Percentiles rank a stretch among this genome's conserved stretches.
Evolutionary conservation across 2,329 filamentous ascomycete species (phyloP).

Genomic region (Paecilomyces dactylethromorphus): DNA sequence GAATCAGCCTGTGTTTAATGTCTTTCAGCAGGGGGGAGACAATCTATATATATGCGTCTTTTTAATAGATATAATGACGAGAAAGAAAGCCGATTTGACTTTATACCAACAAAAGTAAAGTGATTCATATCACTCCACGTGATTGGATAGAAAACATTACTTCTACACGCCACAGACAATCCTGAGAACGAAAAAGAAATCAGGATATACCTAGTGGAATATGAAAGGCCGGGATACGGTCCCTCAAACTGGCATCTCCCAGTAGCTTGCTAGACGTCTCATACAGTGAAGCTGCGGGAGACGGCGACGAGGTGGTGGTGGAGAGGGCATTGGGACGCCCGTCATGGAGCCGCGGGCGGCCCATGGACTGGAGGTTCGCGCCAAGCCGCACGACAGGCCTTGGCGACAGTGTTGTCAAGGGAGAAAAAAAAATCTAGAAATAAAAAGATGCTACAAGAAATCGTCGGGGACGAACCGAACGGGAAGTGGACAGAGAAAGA

Average conservation of each 20-base stretch:
- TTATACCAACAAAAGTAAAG: slow-evolving; percentile 1
- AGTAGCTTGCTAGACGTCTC: background rate
- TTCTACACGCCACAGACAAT: background rate
- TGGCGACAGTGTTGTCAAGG: slow-evolving; percentile 8
- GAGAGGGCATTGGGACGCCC: background rate
- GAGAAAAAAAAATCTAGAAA: slow-evolving; percentile 4
- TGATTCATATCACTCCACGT: background rate
- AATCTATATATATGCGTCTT: background rate
- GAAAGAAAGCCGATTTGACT: background rate
- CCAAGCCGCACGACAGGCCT: slow-evolving; percentile 1
- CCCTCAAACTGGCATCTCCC: slow-evolving; percentile 15
- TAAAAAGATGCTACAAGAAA: background rate
- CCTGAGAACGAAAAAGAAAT: slow-evolving; percentile 1
- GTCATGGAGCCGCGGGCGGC: background rate
- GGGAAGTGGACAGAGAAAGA: background rate
- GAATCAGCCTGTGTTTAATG: background rate
- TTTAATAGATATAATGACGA: background rate
- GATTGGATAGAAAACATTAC: background rate
- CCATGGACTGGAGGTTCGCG: slow-evolving; percentile 1
- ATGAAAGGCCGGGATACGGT: slow-evolving; percentile 23
- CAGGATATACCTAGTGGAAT: slow-evolving; percentile 20
- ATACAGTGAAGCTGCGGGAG: background rate
- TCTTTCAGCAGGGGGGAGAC: background rate
- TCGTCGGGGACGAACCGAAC: background rate
- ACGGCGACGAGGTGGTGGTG: background rate